A percentile compares a stretch with the other conserved stretches of the same genome.
These are phyloP conservation scores for Chenopodium album DNA, from an alignment of 148 eudicot genomes.

Conservation along the genomic window DNA sequence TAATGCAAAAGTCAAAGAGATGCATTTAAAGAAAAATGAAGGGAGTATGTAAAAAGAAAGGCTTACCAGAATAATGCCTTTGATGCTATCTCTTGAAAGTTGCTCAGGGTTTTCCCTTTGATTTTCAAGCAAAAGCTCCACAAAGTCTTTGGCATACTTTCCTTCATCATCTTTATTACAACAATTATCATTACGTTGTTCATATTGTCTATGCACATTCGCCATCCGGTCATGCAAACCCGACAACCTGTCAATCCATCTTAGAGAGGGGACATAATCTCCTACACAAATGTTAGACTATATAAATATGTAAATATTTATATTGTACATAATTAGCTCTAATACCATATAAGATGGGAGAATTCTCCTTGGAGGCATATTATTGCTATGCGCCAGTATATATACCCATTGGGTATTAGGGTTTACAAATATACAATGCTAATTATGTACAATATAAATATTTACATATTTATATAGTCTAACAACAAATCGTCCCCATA, in stretches of 20 bases:
- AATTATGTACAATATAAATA: too few species aligned
- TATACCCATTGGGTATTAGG: too few species aligned
- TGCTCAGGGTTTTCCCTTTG: neutral
- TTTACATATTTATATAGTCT: too few species aligned
- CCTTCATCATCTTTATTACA: neutral
- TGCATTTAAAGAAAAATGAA: too few species aligned
- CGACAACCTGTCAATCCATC: conserved; percentile 23
- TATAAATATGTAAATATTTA: too few species aligned
- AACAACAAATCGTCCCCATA: neutral
- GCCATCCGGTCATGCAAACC: conserved; percentile 22
- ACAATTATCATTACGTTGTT: neutral
- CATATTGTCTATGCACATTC: neutral
- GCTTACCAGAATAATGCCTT: conserved; percentile 2
- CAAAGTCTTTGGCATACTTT: neutral
- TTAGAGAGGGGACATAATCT: conserved; percentile 15
- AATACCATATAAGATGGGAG: too few species aligned
- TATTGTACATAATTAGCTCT: too few species aligned
- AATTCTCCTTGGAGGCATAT: too few species aligned
- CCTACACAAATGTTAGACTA: neutral
- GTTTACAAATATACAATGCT: too few species aligned
- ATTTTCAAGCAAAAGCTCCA: neutral
- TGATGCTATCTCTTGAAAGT: neutral
- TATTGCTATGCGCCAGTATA: too few species aligned
- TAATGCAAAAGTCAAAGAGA: too few species aligned
- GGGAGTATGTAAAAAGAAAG: too few species aligned